phyloP scores from a whole-genome alignment of 306 rosid genomes.

The Gastrolobium bilobum region DNA sequence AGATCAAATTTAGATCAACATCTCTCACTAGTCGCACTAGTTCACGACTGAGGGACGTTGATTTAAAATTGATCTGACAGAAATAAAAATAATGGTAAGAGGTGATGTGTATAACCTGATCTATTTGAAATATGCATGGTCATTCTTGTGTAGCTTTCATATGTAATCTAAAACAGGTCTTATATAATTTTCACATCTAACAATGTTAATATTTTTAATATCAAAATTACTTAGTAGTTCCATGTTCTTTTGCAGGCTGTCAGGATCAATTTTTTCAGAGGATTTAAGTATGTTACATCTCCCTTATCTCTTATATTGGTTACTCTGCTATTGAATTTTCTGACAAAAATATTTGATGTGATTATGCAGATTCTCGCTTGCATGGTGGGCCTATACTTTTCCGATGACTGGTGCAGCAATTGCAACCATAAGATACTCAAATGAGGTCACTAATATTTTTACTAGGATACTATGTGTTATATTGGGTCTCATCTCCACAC shows the following conservation, averaged over 20 bases:
- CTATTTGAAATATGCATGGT: not conserved
- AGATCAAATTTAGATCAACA: no score
- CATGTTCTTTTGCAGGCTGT: conserved; percentile 71
- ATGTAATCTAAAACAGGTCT: not conserved
- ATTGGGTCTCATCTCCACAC: conserved; percentile 62
- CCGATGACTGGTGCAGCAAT: conserved; percentile 99
- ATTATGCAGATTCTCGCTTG: conserved; percentile 75
- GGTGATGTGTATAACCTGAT: no score
- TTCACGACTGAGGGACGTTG: no score
- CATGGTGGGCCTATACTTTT: conserved; percentile 99
- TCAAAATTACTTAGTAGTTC: conserved; percentile 33
- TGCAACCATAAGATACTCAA: conserved; percentile 87
- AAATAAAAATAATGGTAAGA: no score
- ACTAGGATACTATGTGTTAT: conserved; percentile 67
- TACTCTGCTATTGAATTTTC: conserved; percentile 13
- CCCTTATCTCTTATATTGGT: not conserved
- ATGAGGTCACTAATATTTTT: conserved; percentile 61
- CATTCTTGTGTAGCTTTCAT: not conserved
- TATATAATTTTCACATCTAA: not conserved
- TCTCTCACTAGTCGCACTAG: no score
- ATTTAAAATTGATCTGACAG: no score
- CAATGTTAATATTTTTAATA: not conserved
- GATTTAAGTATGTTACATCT: conserved; percentile 70
- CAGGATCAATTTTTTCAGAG: conserved; percentile 80
- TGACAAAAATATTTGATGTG: conserved; percentile 36